Base-by-base conservation (phyloP, 495 filamentous ascomycete genomes). In the Durotheca rogersii region DNA sequence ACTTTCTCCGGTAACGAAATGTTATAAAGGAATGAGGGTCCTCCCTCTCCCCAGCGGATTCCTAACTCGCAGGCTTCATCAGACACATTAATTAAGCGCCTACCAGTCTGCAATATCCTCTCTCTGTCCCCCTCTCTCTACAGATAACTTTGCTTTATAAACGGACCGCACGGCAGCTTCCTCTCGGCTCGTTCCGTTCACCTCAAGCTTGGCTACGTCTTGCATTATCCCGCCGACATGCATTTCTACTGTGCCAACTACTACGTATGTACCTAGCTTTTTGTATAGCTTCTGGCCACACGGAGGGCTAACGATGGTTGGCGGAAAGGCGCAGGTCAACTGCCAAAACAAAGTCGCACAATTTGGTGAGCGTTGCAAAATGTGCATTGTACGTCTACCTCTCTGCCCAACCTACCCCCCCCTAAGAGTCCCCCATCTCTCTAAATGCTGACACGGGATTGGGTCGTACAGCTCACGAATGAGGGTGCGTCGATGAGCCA, bases 211-310 rank as follows among this genome's bases (percentile, higher is more conserved):
- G n/a, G n/a, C n/a, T n/a, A n/a, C n/a, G n/a, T n/a, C n/a, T n/a
- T n/a, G n/a, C n/a, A n/a, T n/a, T n/a, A 4, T 16, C 4, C 5
- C 5, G 11, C 5, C 4, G 71, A 60, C 19, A 72, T 72, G 64
- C 45, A 58, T 56, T 78, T 70, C 63, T 78, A 78, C 29, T 78
- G 76, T 48, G 70, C 76, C 19, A 79, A 78, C 54, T 78, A 75
- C 62, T 79, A 78, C 39, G 76, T 78, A 44, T 41, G 70, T 61
- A 38, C 1, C 31, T 25, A 27, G 31, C 18, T 30, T 20, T 36
- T 29, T 29, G 4, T 2, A 33, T 33, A 7, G 11, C 35, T 19
- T 33, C n/a, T 11, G 32, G 7, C 32, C 27, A 17, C 18, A 20
- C 9, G 6, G 41, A 31, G 19, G 10, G 35, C 47, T 57, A 32